These are phyloP conservation scores for Penicillium paradoxum DNA, from an alignment of 495 filamentous ascomycete genomes.

Conservation along the genomic window DNA sequence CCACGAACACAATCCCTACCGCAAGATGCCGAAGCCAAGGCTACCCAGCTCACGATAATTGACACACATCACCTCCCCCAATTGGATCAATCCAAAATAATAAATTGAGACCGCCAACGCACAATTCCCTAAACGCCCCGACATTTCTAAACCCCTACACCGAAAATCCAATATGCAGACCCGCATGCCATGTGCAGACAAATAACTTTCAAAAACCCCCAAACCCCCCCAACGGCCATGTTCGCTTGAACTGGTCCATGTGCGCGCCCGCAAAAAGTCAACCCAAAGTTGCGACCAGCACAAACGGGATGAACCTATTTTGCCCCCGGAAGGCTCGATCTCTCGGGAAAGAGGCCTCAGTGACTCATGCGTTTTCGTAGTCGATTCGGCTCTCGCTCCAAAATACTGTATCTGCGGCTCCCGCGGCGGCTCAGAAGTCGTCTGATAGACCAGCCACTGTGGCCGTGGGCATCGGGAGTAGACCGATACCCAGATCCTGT, in stretches of 20 bases:
- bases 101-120: not conserved
- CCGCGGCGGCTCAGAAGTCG: conserved; percentile 35
- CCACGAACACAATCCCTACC: conserved; percentile 5
- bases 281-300: not conserved
- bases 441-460: conserved; percentile 34
- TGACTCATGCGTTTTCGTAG: conserved; percentile 34
- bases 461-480: not conserved
- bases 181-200: not conserved
- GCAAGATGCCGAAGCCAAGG: not conserved
- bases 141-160: not conserved
- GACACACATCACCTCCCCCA: not conserved
- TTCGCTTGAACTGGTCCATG: not conserved
- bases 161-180: not conserved
- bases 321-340: too few relatives aligned
- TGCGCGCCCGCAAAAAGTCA: not conserved
- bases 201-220: not conserved
- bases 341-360: not conserved
- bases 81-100: not conserved
- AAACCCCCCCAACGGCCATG: not conserved
- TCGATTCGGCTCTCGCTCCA: conserved; percentile 44
- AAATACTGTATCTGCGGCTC: conserved; percentile 36
- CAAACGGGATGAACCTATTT: too few relatives aligned
- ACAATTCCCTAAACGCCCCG: not conserved
- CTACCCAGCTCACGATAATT: not conserved
- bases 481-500: not conserved